Percentiles rank a stretch among this genome's conserved stretches.
phyloP scores from a whole-genome alignment of 164 flowering plant species.

The Dillenia suffruticosa region DNA sequence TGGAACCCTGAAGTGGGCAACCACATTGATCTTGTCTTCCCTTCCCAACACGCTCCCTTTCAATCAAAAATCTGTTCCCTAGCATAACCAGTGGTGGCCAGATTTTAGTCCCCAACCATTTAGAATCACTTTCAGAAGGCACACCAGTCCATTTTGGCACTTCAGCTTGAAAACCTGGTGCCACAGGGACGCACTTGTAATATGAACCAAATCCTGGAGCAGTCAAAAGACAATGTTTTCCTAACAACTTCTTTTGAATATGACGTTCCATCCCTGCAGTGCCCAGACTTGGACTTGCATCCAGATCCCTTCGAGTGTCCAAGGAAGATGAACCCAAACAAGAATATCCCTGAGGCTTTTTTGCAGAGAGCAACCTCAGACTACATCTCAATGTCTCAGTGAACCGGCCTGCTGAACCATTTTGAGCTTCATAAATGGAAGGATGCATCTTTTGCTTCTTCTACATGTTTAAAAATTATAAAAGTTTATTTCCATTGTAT shows the following conservation, averaged over 20 bases:
- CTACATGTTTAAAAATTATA: conserved; percentile 25
- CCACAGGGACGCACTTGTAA: conserved; percentile 38
- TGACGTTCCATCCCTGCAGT: conserved; percentile 3
- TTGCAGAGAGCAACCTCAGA: conserved; percentile 30
- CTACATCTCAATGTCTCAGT: conserved; percentile 41
- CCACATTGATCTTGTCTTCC: conserved; percentile 71
- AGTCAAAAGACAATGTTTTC: conserved; percentile 16
- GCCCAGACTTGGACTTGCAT: conserved; percentile 6
- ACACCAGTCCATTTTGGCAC: conserved; percentile 67
- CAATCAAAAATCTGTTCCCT: conserved; percentile 23
- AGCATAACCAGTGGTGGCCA: conserved; percentile 54
- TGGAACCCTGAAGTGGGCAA: conserved; percentile 52
- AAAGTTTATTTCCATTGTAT: too few relatives aligned
- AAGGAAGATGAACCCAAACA: conserved; percentile 19
- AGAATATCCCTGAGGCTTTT: conserved; percentile 14
- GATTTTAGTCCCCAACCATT: conserved; percentile 66
- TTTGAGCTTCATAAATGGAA: conserved; percentile 59
- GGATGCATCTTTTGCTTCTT: conserved; percentile 79
- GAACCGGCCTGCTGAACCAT: conserved; percentile 21
- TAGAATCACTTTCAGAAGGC: conserved; percentile 43
- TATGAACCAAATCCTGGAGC: conserved; percentile 13
- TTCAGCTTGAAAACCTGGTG: conserved; percentile 56
- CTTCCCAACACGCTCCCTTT: conserved; percentile 59
- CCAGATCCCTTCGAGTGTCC: conserved; percentile 16
- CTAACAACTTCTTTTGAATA: conserved; percentile 6